Evolutionary conservation across 2,329 filamentous ascomycete species (phyloP), one percentile per base, ranked within the genome.

Genomic region (Trichoderma sp.): DNA sequence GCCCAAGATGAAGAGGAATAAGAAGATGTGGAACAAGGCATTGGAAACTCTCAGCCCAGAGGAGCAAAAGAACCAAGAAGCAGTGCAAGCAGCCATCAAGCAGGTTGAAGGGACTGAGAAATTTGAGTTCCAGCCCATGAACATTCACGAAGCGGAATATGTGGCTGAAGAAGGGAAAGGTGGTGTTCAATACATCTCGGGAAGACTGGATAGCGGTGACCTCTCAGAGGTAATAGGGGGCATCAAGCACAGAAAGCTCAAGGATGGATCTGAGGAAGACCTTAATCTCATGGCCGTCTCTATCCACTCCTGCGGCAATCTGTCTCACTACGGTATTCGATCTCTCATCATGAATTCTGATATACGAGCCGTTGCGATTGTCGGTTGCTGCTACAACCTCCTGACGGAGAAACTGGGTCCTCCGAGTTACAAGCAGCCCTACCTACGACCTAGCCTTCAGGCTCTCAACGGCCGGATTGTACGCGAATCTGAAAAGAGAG

Each of bases 371-470:
- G 93, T 98, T 27, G 96, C 96, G 75, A 95, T 99, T 82, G 95
- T 99, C 76, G 97, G 97, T 64, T 99, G 97, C 87, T 99, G 97
- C 88, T 98, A 99, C 88, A 99, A 99, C 80, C 91, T 98, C 6
- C 87, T 98, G 79, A 98, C 96, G 0, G 97, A 98, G 84, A 92
- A 94, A 75, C 90, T 98, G 14, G 94, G 94, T 0, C 94, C 95
- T 2, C 93, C 95, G 21, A 95, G 94, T 0, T 96, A 94, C 87
- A 98, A 98, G 83, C 89, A 94, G 24, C 93, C 95, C 1, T 90
- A 91, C 66, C 89, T 96, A 45, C 92, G 95, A 9, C 93, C 94
- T 3, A 91, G 87, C 69, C 80, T 93, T 82, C 86, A 95, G 77
- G 88, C 91, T 6, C 84, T 92, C 80, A 93, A 93, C 78, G 95